Evolutionary conservation across 148 eudicot species (phyloP), one percentile per base, ranked within the genome.

Genomic region (Fagopyrum esculentum): DNA sequence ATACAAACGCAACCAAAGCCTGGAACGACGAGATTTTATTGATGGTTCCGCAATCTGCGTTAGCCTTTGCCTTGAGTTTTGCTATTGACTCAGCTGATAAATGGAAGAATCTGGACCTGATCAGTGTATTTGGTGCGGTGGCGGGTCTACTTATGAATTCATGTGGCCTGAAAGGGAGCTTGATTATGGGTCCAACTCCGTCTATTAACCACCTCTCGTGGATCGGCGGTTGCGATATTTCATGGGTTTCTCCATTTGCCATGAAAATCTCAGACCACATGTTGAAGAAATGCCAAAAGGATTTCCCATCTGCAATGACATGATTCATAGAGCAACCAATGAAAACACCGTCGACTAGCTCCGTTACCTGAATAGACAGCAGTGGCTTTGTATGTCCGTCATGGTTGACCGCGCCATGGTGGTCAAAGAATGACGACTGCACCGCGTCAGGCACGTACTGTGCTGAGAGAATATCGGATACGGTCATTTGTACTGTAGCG

Each of bases 271-370:
- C 84, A 16, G 89, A 82, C 79, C 88, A 87, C 0, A 64, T 48
- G n/a, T 82, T 90, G 84, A 89, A 83, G 72, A 88, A 90, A 59
- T 88, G 77, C 95, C 95, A 90, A 9, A 77, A 85, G 0, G 90
- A 86, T 0, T 85, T 84, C 15, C 91, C 95, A 61, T 90, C 91
- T 8, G 70, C 81, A 9, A 85, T 81, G 11, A 76, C 77, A 55
- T 90, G 95, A 46, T 90, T 90, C 9, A 85, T 78, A 16, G 91
- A 51, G 73, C 85, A 86, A 1, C 88, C 89, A 11, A 89, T 80
- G 76, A 89, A 89, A 45, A 89, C 71, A 4, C 86, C 90, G 56
- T 85, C 88, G 6, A 74, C 75, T 0, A 86, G 77, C 68, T 83
- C 86, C 5, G 91, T 90, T 45, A 90, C 82, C 70, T 87, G 91